A percentile compares a stretch with the other conserved stretches of the same genome.
Conservation (phyloP, 2,329 filamentous ascomycete species). For the Fusarium sp. region DNA sequence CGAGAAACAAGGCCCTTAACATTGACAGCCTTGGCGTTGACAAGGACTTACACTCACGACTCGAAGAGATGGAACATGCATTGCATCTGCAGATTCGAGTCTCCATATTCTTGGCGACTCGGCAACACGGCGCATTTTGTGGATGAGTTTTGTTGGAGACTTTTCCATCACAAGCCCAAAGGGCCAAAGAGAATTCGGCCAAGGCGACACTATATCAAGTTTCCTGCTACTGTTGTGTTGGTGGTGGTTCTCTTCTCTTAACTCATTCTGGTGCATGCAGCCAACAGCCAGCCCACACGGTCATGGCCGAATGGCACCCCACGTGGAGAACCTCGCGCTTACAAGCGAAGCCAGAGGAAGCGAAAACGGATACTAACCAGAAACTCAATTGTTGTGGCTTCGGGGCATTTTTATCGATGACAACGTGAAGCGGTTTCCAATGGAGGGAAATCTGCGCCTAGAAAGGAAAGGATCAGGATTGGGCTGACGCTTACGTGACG, state of each 20-base stretch:
- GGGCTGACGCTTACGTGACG: conserved; percentile 43
- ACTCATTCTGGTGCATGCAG: background rate
- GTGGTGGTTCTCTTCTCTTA: conserved; percentile 1
- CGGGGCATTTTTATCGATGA: conserved; percentile 22
- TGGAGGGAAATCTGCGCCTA: background rate
- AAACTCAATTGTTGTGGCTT: conserved; percentile 36
- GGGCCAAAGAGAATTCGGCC: background rate
- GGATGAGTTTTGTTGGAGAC: background rate
- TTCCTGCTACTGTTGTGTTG: conserved; percentile 9
- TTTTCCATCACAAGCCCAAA: background rate
- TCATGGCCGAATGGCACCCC: conserved; percentile 43
- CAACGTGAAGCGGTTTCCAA: conserved; percentile 18
- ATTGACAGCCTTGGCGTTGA: conserved; percentile 6
- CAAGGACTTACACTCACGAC: conserved; percentile 6
- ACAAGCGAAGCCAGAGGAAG: conserved; percentile 32
- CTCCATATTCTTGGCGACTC: conserved; percentile 11
- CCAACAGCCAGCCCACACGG: conserved; percentile 29
- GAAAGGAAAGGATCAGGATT: conserved; percentile 12
- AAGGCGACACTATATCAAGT: conserved; percentile 10
- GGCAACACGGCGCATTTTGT: conserved; percentile 12
- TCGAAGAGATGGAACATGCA: conserved; percentile 24
- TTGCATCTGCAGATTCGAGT: conserved; percentile 21
- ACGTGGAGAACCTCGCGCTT: conserved; percentile 45
- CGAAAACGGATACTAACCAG: conserved; percentile 24
- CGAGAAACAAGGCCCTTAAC: conserved; percentile 13